A percentile compares a stretch with the other conserved stretches of the same genome.
phyloP scores from a whole-genome alignment of 192 early-diverging fungal species.

The Jimgerdemannia lactiflua region DNA sequence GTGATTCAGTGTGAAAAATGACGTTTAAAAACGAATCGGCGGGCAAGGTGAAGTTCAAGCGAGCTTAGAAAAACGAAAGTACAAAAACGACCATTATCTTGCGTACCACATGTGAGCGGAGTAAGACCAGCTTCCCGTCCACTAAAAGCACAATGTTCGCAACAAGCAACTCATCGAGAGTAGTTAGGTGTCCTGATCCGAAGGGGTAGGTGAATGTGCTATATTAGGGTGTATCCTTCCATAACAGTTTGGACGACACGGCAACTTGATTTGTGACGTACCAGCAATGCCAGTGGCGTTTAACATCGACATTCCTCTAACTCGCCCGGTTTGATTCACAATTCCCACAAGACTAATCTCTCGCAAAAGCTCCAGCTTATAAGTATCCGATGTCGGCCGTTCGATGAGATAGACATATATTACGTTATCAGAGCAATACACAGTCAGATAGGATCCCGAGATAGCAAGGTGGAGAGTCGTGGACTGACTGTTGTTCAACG shows the following conservation, averaged over 20 bases:
- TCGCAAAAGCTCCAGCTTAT: slow-evolving; percentile 36
- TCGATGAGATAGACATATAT: slow-evolving; percentile 47
- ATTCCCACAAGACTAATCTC: slow-evolving; percentile 55
- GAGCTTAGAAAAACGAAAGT: background rate
- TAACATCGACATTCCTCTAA: slow-evolving; percentile 52
- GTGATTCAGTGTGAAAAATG: slow-evolving; percentile 24
- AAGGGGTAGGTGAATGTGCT: background rate
- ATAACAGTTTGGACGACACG: background rate
- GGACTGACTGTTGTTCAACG: slow-evolving; percentile 22
- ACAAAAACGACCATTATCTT: slow-evolving; percentile 4
- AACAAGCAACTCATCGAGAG: slow-evolving; percentile 35
- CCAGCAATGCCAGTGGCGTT: slow-evolving; percentile 4
- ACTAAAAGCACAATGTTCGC: slow-evolving; percentile 65
- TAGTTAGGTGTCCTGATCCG: slow-evolving; percentile 24
- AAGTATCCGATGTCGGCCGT: background rate
- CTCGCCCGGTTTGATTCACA: slow-evolving; percentile 37
- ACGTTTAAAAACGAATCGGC: background rate
- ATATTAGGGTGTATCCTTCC: background rate
- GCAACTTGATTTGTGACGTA: background rate
- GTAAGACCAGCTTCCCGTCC: slow-evolving; percentile 62
- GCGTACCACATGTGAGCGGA: slow-evolving; percentile 51
- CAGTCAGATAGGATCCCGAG: slow-evolving; percentile 50
- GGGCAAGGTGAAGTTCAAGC: no score
- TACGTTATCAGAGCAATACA: slow-evolving; percentile 61
- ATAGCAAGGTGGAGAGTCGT: slow-evolving; percentile 51